Evolutionary conservation across 2,329 filamentous ascomycete species (phyloP).

Genomic region (Xylariaceae sp.): DNA sequence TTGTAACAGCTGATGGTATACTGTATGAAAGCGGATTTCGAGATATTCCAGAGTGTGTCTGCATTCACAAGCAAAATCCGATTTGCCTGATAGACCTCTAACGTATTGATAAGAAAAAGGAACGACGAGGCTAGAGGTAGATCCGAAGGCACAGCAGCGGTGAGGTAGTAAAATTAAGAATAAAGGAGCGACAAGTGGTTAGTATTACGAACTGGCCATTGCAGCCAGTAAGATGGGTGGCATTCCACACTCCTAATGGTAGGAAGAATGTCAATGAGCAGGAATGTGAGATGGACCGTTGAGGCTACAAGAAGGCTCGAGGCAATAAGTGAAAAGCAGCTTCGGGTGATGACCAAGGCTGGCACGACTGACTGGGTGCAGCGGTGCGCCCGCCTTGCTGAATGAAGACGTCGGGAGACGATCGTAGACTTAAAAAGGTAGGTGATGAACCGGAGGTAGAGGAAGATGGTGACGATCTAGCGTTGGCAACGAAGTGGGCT

Average conservation of each 20-base stretch:
- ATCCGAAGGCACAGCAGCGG: constrained; percentile 25
- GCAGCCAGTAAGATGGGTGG: constrained; percentile 27
- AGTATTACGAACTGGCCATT: constrained; percentile 33
- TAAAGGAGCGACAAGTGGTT: constrained; percentile 36
- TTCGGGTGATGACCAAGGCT: constrained; percentile 24
- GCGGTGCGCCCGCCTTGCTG: constrained; percentile 8
- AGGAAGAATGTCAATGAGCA: constrained; percentile 9
- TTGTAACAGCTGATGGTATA: background rate
- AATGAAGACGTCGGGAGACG: constrained; percentile 25
- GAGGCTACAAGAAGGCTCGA: constrained; percentile 19
- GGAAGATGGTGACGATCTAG: constrained; percentile 30
- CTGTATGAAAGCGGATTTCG: constrained; percentile 1
- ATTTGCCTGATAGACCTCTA: background rate
- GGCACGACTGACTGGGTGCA: background rate
- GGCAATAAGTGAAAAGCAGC: constrained; percentile 6
- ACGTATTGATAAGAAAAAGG: constrained; percentile 7
- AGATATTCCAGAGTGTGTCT: background rate
- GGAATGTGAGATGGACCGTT: constrained; percentile 26
- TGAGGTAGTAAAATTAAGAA: constrained; percentile 19
- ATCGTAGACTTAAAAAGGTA: constrained; percentile 40
- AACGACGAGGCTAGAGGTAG: constrained; percentile 29
- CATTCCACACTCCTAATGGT: constrained; percentile 19
- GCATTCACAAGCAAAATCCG: background rate
- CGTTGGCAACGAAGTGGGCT: constrained; percentile 27
- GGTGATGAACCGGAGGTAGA: constrained; percentile 34